A percentile compares a stretch with the other conserved stretches of the same genome.
Conservation (phyloP, 192 early-diverging fungal species). For the Podila minutissima region DNA sequence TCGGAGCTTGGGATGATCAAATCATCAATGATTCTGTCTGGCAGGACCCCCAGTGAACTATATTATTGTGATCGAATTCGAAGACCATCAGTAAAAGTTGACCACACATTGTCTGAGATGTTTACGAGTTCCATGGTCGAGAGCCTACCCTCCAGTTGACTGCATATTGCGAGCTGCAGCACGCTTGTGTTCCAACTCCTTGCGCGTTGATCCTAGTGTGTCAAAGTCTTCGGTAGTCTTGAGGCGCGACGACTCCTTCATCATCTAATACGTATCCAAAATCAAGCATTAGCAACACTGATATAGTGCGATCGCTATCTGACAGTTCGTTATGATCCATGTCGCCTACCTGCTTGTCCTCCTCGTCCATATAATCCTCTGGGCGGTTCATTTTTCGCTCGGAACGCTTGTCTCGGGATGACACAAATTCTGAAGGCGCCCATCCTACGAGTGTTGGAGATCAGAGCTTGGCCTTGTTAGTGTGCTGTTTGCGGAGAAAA, state of each 20-base stretch:
- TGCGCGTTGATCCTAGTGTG: slow-evolving; percentile 67
- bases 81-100: background rate
- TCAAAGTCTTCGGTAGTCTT: slow-evolving; percentile 77
- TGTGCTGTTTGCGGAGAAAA: background rate
- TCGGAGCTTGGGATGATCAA: slow-evolving; percentile 72
- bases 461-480: background rate
- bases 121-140: background rate
- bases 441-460: slow-evolving; percentile 64
- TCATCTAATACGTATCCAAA: slow-evolving; percentile 46
- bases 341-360: slow-evolving; percentile 77
- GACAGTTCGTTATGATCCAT: background rate
- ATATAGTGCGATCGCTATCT: too few species aligned
- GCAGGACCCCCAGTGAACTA: slow-evolving; percentile 54
- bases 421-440: slow-evolving; percentile 80
- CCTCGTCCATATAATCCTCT: slow-evolving; percentile 98
- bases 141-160: slow-evolving; percentile 54
- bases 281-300: background rate
- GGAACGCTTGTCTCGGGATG: slow-evolving; percentile 73
- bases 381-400: slow-evolving; percentile 59
- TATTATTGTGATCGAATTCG: background rate
- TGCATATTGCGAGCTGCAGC: slow-evolving; percentile 56
- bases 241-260: slow-evolving; percentile 59
- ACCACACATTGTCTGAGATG: background rate
- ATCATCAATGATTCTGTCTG: slow-evolving; percentile 62
- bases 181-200: slow-evolving; percentile 62